Evolutionary conservation across 148 eudicot genomes (phyloP), one percentile per base, ranked within the genome.

Genomic region (Rhododendron simsii): DNA sequence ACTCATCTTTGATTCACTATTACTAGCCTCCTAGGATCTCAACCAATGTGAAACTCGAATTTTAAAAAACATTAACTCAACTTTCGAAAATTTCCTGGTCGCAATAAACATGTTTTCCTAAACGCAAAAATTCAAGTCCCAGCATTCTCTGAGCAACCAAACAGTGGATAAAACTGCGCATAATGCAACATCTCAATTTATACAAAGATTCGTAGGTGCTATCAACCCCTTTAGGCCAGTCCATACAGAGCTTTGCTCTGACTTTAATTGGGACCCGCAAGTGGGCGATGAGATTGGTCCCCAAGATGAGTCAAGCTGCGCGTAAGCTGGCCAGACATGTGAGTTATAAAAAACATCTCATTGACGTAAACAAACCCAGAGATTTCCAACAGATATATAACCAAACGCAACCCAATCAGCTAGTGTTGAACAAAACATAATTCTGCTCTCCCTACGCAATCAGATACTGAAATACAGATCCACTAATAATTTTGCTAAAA

Each of bases 61-160:
- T n/a, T 14, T 30, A 33, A 14, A 30, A 30, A 65, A 65, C 30
- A 10, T 2, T 26, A 67, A 26, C 5, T 67, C 35, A 14, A 26
- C 12, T 63, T 63, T 63, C 14, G 35, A 67, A 63, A 63, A 26
- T 2, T 12, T 65, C 13, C 71, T 74, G 7, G n/a, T 84, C n/a
- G 41, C 44, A 35, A 83, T 15, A 21, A 50, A 50, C 59, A 35
- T 23, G 51, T 30, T 33, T 33, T 30, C 30, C 23, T 15, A 9
- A 39, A 37, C 41, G 7, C 69, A 53, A 11, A 65, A 41, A 16
- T 50, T 73, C 45, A 26, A 51, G 23, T 84, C 21, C 80, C 21
- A 45, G 39, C 80, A 73, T 53, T 75, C 28, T 55, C 86, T 8
- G n/a, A 84, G 51, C 37, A 76, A 73, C 80, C 80, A 73, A 75